Evolutionary conservation across 1,284 basidiomycete genomes (phyloP), one percentile per base, ranked within the genome.

Genomic region (Cryptococcus wingfieldii): DNA sequence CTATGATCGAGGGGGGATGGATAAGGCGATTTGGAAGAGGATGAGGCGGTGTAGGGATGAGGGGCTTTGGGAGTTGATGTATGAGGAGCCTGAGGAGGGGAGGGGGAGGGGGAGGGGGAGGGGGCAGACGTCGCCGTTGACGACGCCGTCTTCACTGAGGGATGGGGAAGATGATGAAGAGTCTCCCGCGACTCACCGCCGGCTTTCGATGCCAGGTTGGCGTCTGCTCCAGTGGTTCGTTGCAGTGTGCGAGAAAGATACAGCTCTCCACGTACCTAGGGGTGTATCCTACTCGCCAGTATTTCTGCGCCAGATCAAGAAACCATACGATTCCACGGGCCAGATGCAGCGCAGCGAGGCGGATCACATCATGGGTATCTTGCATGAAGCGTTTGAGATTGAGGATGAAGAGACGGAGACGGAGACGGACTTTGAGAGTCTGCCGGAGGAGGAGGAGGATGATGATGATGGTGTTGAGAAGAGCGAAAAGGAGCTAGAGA

Each of bases 11-110:
- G 54, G 53, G 4, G 50, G 49, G 2, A 27, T 60, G 13, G 56
- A 65, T 39, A 48, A 48, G 10, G n/a, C 28, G 34, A 58, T 63
- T 1, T 56, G 50, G 47, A 34, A 31, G 46, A 47, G 41, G 16
- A 56, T 66, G 53, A 28, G 53, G 16, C 28, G 25, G 27, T 66
- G 64, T 31, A 41, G 18, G 16, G 37, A 51, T 5, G 51, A 61
- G 23, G 71, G 68, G 1, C 44, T 71, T 12, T 71, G 65, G 66
- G 59, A 45, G 13, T 46, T 70, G 41, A 19, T 71, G 1, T 69
- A 61, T 10, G 25, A 47, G 18, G 47, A 39, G 5, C 14, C 13
- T 12, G 45, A 44, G 23, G 18, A 28, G 23, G 42, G 34, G 48
- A 54, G 38, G 34, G 9, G 41, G 42, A 28, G 3, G 19, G 48